Conservation (phyloP, 2,329 filamentous ascomycete genomes). For the Fusarium aywerte region DNA sequence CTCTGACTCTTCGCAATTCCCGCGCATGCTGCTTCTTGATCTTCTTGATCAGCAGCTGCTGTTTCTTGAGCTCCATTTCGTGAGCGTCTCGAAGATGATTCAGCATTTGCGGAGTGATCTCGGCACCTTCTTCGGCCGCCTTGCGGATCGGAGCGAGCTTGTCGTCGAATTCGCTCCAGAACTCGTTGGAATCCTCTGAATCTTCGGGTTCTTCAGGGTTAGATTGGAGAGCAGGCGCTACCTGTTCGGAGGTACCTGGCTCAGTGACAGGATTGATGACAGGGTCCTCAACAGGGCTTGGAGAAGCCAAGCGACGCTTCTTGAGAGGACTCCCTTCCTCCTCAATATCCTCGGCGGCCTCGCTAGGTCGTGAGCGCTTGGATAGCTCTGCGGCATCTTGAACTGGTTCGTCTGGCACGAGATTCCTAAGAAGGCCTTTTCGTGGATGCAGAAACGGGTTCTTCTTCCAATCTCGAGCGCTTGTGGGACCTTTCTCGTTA, state of each 20-base stretch:
- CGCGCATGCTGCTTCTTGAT: not conserved
- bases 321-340: not conserved
- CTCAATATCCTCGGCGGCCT: not conserved
- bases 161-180: not conserved
- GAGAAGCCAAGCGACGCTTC: not conserved
- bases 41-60: not conserved
- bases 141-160: not conserved
- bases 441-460: not conserved
- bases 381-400: not conserved
- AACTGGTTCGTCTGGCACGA: not conserved
- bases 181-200: not conserved
- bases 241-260: not conserved
- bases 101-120: not conserved
- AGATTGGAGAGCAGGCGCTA: too few relatives aligned
- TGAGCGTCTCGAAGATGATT: not conserved
- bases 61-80: not conserved
- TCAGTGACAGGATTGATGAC: not conserved
- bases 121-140: not conserved
- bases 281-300: not conserved
- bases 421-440: not conserved
- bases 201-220: not conserved
- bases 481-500: constrained; percentile 7
- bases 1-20: not conserved
- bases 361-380: not conserved
- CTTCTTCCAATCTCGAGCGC: not conserved